These are phyloP conservation scores for Phytophthora pini DNA, from an alignment of 352 stramenopile species.

Conservation along the genomic window DNA sequence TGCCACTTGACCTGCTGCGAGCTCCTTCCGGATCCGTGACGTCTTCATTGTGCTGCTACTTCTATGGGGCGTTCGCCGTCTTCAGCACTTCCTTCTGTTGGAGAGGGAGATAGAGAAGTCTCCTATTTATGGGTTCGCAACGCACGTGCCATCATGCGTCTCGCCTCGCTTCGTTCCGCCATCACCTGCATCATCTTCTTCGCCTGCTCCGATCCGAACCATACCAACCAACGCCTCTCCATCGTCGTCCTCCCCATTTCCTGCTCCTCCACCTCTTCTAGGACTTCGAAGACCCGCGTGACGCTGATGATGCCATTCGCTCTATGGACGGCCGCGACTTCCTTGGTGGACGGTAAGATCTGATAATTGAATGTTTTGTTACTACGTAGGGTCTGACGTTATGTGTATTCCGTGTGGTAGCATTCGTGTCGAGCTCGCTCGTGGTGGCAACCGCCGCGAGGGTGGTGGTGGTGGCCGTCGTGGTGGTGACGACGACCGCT, in stretches of 20 bases:
- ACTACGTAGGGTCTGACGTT: neutral
- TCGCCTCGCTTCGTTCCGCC: slow-evolving; percentile 20
- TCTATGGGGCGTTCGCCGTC: neutral
- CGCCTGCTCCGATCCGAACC: slow-evolving; percentile 34
- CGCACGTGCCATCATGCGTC: slow-evolving; percentile 46
- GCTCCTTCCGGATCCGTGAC: slow-evolving; percentile 3
- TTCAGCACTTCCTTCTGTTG: slow-evolving; percentile 16
- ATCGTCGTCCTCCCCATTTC: slow-evolving; percentile 53
- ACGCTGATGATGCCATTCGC: slow-evolving; percentile 87
- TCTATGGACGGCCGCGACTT: slow-evolving; percentile 89
- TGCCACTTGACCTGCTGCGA: slow-evolving; percentile 10
- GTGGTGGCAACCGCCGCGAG: slow-evolving; percentile 71
- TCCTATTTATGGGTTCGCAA: slow-evolving; percentile 3
- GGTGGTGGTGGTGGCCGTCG: slow-evolving; percentile 45
- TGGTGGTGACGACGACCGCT: slow-evolving; percentile 44
- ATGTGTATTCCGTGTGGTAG: slow-evolving; percentile 34
- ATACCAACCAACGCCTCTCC: slow-evolving; percentile 59
- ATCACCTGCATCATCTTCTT: slow-evolving; percentile 27
- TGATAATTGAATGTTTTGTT: neutral
- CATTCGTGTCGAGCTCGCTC: slow-evolving; percentile 84
- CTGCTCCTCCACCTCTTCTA: slow-evolving; percentile 68
- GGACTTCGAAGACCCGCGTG: slow-evolving; percentile 90
- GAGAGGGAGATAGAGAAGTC: slow-evolving; percentile 34
- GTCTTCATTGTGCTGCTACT: slow-evolving; percentile 15
- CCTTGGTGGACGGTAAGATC: slow-evolving; percentile 76